A percentile compares a stretch with the other conserved stretches of the same genome.
Conservation (phyloP, 2,329 filamentous ascomycete species). For the Penicillium sp. region DNA sequence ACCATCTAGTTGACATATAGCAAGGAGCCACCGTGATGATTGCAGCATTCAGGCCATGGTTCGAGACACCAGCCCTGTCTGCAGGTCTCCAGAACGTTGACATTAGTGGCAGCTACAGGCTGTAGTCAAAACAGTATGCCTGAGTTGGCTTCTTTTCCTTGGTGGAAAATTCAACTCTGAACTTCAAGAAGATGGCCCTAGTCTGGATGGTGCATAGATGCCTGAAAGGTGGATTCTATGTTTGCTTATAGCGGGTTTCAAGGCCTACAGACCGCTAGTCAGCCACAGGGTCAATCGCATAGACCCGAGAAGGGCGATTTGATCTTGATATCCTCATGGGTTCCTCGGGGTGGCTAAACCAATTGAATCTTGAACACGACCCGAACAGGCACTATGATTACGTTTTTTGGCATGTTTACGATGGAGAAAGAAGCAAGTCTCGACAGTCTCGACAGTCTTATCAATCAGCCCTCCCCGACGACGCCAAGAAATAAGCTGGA, state of each 20-base stretch:
- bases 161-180: conserved; percentile 18
- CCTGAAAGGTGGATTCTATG: not conserved
- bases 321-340: too few relatives aligned
- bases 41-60: conserved; percentile 17
- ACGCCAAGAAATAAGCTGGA: not conserved
- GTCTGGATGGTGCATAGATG: not conserved
- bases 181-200: not conserved
- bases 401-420: not conserved
- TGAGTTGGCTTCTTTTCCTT: conserved; percentile 28
- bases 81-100: conserved; percentile 25
- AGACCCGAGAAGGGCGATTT: not conserved
- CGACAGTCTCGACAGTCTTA: not conserved
- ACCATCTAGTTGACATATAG: too few relatives aligned
- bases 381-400: not conserved
- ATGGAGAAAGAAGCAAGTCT: not conserved
- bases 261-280: not conserved
- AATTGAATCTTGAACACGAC: not conserved
- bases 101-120: conserved; percentile 4
- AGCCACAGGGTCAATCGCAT: not conserved
- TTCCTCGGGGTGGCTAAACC: not conserved
- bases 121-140: conserved; percentile 32
- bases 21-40: conserved; percentile 7
- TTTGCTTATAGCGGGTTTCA: not conserved
- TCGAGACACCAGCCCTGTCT: conserved; percentile 22
- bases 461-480: not conserved